Conservation (phyloP, 1,284 basidiomycete genomes). For the Golubevia pallescens region DNA sequence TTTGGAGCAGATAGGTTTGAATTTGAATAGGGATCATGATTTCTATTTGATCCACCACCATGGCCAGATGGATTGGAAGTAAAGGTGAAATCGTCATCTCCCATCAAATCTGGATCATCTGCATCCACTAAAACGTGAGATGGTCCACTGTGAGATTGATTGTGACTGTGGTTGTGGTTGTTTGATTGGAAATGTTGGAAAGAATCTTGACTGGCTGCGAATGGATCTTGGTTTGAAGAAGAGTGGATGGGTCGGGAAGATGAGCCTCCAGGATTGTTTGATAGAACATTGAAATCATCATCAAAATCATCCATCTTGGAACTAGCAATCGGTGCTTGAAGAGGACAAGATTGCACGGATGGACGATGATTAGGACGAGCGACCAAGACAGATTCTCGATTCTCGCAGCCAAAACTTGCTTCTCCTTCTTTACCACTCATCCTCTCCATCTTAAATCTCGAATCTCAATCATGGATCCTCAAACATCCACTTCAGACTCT, state of each 20-base stretch:
- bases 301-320: conserved; percentile 49
- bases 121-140: conserved; percentile 52
- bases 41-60: conserved; percentile 20
- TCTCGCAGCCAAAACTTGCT: too few relatives aligned
- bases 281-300: conserved; percentile 13
- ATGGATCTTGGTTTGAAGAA: conserved; percentile 17
- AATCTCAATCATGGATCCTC: too few relatives aligned
- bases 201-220: conserved; percentile 7
- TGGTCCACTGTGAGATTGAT: conserved; percentile 1
- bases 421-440: too few relatives aligned
- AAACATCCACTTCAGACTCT: too few relatives aligned
- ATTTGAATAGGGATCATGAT: conserved; percentile 1
- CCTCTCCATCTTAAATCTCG: too few relatives aligned
- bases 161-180: conserved; percentile 18
- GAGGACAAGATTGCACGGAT: too few relatives aligned
- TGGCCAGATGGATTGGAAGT: conserved; percentile 24
- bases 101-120: conserved; percentile 52
- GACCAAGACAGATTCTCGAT: too few relatives aligned
- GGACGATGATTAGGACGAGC: too few relatives aligned
- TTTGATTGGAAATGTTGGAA: conserved; percentile 18
- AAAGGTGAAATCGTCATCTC: conserved; percentile 30
- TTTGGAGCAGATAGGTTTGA: not conserved
- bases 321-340: too few relatives aligned
- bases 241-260: conserved; percentile 19
- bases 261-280: conserved; percentile 14